Evolutionary conservation across 495 filamentous ascomycete species (phyloP), one percentile per base, ranked within the genome.

Genomic region (Haplographium delicatum): DNA sequence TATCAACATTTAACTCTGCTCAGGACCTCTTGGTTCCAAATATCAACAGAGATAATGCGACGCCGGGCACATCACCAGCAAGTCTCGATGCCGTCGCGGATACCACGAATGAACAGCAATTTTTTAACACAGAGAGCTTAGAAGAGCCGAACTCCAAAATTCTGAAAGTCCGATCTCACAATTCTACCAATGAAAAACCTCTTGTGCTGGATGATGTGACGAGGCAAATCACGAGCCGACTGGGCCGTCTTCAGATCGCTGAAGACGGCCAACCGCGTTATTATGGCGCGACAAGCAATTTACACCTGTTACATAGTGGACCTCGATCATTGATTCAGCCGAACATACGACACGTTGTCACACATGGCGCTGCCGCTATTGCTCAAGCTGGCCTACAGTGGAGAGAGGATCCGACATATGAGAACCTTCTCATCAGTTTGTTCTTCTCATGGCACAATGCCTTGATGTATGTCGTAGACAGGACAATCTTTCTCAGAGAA

Each of bases 391-490:
- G 71, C 1, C 62, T 77, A 16, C 67, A 70, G 10, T 68, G 70
- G 51, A 53, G 65, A 0, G 68, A 73, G 16, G 66, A 69, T 34
- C 63, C 65, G 25, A 61, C 51, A 15, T 40, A 74, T 35, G 72
- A 76, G 25, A 62, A 72, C 25, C 73, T 75, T 52, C 63, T 78
- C 1, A 60, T 70, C 9, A 65, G 74, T 47, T 65, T 78, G 0
- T 78, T 72, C 45, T 76, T 78, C 39, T 69, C 70, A 1, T 78
- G 74, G 74, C 67, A 78, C 53, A 72, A 76, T 26, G 64, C 72
- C 9, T 70, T 66, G 50, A 66, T 72, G 9, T 73, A 75, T 41
- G 66, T 75, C 5, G 72, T 78, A 4, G 69, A 78, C 44, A 68
- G 68, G 19, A 68, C 70, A 45, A 75, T 75, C 69, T 76, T 63